Evolutionary conservation across 2,329 filamentous ascomycete genomes (phyloP).

Genomic region (Aspergillus carbonarius): DNA sequence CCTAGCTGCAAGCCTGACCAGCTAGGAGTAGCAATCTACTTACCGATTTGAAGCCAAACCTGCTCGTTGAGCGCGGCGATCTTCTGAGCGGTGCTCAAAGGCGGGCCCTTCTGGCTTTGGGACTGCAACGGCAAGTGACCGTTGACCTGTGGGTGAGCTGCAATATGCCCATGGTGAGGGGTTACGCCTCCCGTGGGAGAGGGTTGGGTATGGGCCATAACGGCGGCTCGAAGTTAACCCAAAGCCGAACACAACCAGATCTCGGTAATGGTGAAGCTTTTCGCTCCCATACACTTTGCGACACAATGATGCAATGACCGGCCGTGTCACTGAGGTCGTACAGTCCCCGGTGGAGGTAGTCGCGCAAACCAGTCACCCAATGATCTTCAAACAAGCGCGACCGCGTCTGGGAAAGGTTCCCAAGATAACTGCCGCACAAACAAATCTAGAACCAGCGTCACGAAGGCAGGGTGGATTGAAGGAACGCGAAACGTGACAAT

Average conservation of each 20-base stretch:
- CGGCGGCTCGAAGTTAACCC: slow-evolving; percentile 15
- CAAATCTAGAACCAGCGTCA: not conserved
- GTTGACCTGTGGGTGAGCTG: slow-evolving; percentile 34
- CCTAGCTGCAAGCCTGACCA: not conserved
- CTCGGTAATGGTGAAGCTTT: slow-evolving; percentile 12
- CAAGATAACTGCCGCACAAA: not conserved
- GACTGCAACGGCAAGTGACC: slow-evolving; percentile 59
- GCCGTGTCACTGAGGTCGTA: slow-evolving; percentile 21
- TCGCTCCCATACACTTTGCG: slow-evolving; percentile 22
- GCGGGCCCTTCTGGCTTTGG: slow-evolving; percentile 56
- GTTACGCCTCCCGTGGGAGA: slow-evolving; percentile 75
- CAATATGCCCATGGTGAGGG: slow-evolving; percentile 54
- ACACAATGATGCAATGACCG: slow-evolving; percentile 35
- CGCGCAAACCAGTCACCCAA: slow-evolving; percentile 14
- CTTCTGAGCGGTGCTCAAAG: slow-evolving; percentile 68
- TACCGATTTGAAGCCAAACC: slow-evolving; percentile 93
- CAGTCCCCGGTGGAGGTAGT: slow-evolving; percentile 17
- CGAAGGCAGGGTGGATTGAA: not conserved
- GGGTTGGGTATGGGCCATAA: slow-evolving; percentile 75
- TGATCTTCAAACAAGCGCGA: slow-evolving; percentile 12
- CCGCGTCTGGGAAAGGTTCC: slow-evolving; percentile 7
- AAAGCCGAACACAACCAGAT: slow-evolving; percentile 10
- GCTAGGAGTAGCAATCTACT: slow-evolving; percentile 29
- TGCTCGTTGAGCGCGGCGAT: slow-evolving; percentile 78
- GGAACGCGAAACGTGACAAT: not conserved